Evolutionary conservation across 2,329 filamentous ascomycete species (phyloP).

Genomic region (Calonectria montana): DNA sequence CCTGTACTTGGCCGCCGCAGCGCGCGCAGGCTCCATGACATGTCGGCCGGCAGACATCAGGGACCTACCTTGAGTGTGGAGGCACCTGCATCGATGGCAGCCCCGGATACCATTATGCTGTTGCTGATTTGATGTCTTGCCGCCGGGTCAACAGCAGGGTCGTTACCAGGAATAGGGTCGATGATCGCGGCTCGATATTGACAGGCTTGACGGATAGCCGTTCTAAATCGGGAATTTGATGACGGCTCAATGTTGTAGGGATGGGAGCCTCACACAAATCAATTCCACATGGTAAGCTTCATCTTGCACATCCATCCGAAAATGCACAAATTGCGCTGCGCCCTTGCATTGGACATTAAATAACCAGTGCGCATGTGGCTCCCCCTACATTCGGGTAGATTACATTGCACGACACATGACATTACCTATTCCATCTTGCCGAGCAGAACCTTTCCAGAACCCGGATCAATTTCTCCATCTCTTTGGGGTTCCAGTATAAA

Average conservation of each 20-base stretch:
- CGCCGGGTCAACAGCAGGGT: slow-evolving; percentile 1
- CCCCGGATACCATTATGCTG: not conserved
- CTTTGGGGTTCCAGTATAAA: not conserved
- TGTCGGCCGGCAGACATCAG: not conserved
- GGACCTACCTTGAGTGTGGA: not conserved
- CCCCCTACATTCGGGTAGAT: not conserved
- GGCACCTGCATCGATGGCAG: not conserved
- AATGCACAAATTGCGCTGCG: not conserved
- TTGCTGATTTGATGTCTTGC: not conserved
- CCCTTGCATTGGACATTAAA: not conserved
- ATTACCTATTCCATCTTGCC: not conserved
- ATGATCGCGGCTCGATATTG: not conserved
- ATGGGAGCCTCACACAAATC: not conserved
- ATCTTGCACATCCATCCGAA: not conserved
- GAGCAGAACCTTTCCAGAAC: slow-evolving; percentile 1
- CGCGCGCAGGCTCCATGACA: not conserved
- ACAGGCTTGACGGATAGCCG: not conserved
- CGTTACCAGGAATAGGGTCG: not conserved
- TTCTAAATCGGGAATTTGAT: slow-evolving; percentile 7
- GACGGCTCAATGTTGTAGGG: not conserved
- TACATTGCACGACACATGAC: not conserved
- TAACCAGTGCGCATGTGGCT: not conserved
- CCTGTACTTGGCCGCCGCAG: not conserved
- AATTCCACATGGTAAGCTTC: not conserved
- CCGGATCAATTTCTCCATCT: not conserved